A percentile compares a stretch with the other conserved stretches of the same genome.
Evolutionary conservation across 1,284 basidiomycete species (phyloP).

Genomic region (Phylloboletellus chloephorus): DNA sequence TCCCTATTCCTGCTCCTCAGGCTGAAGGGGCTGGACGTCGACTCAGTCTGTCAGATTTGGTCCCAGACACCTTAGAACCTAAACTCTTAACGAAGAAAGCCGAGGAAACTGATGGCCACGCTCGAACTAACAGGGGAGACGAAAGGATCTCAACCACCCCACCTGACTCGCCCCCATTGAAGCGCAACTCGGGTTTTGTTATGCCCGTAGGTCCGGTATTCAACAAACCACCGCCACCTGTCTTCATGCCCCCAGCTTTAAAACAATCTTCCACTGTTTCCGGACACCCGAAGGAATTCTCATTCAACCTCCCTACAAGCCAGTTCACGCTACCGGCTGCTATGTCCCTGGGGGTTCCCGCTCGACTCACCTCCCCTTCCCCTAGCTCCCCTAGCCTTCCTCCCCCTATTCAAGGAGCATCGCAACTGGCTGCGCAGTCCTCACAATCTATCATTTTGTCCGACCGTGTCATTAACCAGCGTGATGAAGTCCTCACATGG

Average conservation of each 20-base stretch:
- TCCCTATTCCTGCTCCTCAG: background rate
- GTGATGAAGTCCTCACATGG: constrained; percentile 46
- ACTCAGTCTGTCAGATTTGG: constrained; percentile 29
- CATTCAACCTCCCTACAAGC: constrained; percentile 31
- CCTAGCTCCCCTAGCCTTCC: constrained; percentile 24
- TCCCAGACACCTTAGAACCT: constrained; percentile 1
- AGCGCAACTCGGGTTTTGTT: constrained; percentile 30
- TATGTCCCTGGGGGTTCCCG: constrained; percentile 42
- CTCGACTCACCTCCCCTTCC: constrained; percentile 30
- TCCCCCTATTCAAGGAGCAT: constrained; percentile 16
- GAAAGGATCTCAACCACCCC: constrained; percentile 52
- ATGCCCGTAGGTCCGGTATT: constrained; percentile 47
- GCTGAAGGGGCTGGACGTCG: constrained; percentile 9
- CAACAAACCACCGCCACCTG: constrained; percentile 47
- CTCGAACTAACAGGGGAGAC: constrained; percentile 7
- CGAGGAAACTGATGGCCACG: background rate
- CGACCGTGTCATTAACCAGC: constrained; percentile 46
- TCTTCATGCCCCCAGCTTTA: constrained; percentile 45
- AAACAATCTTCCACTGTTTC: constrained; percentile 19
- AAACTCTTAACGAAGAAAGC: constrained; percentile 1
- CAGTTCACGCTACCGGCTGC: constrained; percentile 41
- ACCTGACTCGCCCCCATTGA: constrained; percentile 48
- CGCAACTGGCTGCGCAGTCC: constrained; percentile 45
- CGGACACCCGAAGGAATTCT: constrained; percentile 22
- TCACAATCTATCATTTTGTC: constrained; percentile 49